Evolutionary conservation across 2,329 filamentous ascomycete species (phyloP).

Genomic region (Claviceps africana): DNA sequence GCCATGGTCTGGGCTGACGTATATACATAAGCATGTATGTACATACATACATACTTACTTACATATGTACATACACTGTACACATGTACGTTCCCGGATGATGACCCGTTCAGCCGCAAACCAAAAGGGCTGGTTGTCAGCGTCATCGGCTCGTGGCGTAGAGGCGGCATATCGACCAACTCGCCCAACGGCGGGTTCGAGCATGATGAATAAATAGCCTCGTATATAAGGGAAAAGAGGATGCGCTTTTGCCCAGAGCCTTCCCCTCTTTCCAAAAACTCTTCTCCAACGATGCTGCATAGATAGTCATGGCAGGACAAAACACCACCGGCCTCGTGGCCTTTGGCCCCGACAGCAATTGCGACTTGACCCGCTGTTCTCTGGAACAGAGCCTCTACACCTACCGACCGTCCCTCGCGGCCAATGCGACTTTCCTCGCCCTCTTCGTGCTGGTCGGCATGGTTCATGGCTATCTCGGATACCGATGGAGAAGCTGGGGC

Average conservation of each 20-base stretch:
- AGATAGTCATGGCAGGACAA: slow-evolving; percentile 3
- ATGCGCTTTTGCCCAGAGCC: too few species aligned
- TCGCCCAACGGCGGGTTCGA: too few species aligned
- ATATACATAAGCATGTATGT: not conserved
- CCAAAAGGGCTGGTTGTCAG: too few species aligned
- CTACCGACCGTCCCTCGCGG: slow-evolving; percentile 38
- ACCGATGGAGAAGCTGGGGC: slow-evolving; percentile 32
- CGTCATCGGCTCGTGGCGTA: too few species aligned
- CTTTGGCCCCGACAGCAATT: slow-evolving; percentile 32
- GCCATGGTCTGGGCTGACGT: too few species aligned
- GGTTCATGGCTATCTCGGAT: slow-evolving; percentile 30
- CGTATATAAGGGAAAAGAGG: not conserved
- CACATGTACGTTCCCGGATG: too few species aligned
- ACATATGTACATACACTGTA: not conserved
- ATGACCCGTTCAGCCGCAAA: too few species aligned
- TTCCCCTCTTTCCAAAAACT: too few species aligned
- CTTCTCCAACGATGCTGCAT: too few species aligned
- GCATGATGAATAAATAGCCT: not conserved
- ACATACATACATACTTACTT: not conserved
- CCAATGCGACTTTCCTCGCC: slow-evolving; percentile 37
- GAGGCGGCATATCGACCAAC: too few species aligned
- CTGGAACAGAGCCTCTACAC: slow-evolving; percentile 34
- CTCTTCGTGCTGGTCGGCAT: slow-evolving; percentile 31
- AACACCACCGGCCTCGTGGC: slow-evolving; percentile 10
- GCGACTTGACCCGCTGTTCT: slow-evolving; percentile 33